Percentiles rank a stretch among this genome's conserved stretches.
Evolutionary conservation across 225 moss, liverwort and hornwort genomes (phyloP).

Genomic region (Physcomitrium patens): DNA sequence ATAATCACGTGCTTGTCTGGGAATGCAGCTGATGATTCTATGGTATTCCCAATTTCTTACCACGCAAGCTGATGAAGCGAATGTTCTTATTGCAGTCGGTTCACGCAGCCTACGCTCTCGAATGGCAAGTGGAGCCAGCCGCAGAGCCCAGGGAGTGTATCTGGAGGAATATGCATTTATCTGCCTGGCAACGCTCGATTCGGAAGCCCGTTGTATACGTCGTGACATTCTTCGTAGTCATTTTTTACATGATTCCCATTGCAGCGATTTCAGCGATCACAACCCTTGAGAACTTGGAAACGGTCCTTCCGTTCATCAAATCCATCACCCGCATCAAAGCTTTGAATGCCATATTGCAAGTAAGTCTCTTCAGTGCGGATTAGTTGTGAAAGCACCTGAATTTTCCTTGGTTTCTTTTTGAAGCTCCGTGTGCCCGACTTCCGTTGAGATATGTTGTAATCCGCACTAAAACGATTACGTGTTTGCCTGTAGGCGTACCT

Average conservation of each 20-base stretch:
- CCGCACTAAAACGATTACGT: too few species aligned
- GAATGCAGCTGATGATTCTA: too few species aligned
- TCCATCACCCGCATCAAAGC: conserved; percentile 29
- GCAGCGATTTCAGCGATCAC: conserved; percentile 44
- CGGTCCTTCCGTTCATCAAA: conserved; percentile 62
- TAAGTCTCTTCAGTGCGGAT: neutral
- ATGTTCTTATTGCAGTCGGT: conserved; percentile 42
- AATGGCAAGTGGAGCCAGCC: conserved; percentile 60
- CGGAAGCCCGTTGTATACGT: conserved; percentile 42
- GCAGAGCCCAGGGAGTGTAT: conserved; percentile 68
- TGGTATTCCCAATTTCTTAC: neutral
- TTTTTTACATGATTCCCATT: conserved; percentile 71
- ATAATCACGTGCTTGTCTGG: too few species aligned
- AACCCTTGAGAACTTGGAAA: conserved; percentile 51
- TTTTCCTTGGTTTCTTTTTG: too few species aligned
- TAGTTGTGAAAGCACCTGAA: too few species aligned
- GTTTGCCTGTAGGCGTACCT: conserved; percentile 46
- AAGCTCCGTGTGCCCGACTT: too few species aligned
- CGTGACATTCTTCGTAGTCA: conserved; percentile 42
- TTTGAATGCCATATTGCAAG: conserved; percentile 46
- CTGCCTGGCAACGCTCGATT: conserved; percentile 49
- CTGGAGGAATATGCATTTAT: conserved; percentile 55
- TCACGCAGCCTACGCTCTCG: conserved; percentile 50
- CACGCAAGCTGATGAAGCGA: conserved; percentile 1
- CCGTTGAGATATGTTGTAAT: too few species aligned